These are phyloP conservation scores for Trypanosoma avium DNA, from an alignment of 208 protist species.

Conservation along the genomic window DNA sequence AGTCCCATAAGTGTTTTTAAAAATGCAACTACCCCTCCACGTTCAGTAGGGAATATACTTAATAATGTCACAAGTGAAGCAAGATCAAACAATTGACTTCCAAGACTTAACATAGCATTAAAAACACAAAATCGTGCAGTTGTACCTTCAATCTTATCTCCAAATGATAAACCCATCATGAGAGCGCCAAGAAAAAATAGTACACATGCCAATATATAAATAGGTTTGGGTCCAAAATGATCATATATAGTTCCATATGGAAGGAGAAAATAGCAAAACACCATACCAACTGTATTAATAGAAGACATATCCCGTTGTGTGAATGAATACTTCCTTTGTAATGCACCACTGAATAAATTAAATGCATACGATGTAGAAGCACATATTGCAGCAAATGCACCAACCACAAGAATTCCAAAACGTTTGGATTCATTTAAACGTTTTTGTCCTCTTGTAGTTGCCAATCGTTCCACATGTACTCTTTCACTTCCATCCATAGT, in stretches of 20 bases:
- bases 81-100: conserved; percentile 69
- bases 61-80: conserved; percentile 69
- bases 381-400: conserved; percentile 63
- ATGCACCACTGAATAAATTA: conserved; percentile 63
- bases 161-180: conserved; percentile 59
- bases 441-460: not conserved
- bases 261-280: conserved; percentile 54
- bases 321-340: conserved; percentile 66
- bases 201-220: conserved; percentile 50
- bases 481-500: not conserved
- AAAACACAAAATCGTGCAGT: conserved; percentile 57
- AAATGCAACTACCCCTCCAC: conserved; percentile 69
- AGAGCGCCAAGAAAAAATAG: conserved; percentile 50
- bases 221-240: conserved; percentile 60
- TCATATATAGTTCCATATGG: conserved; percentile 70
- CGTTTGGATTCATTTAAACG: conserved; percentile 46
- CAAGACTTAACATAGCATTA: conserved; percentile 49
- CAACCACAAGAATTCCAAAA: conserved; percentile 53
- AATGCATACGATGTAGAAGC: conserved; percentile 66
- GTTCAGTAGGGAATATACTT: conserved; percentile 69
- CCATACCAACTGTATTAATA: conserved; percentile 62
- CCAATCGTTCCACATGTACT: conserved; percentile 9
- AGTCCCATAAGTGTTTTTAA: conserved; percentile 83
- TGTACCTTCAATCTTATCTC: conserved; percentile 43
- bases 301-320: conserved; percentile 62